These are phyloP conservation scores for Clonostachys byssicola DNA, from an alignment of 2,329 filamentous ascomycete species.

Conservation along the genomic window DNA sequence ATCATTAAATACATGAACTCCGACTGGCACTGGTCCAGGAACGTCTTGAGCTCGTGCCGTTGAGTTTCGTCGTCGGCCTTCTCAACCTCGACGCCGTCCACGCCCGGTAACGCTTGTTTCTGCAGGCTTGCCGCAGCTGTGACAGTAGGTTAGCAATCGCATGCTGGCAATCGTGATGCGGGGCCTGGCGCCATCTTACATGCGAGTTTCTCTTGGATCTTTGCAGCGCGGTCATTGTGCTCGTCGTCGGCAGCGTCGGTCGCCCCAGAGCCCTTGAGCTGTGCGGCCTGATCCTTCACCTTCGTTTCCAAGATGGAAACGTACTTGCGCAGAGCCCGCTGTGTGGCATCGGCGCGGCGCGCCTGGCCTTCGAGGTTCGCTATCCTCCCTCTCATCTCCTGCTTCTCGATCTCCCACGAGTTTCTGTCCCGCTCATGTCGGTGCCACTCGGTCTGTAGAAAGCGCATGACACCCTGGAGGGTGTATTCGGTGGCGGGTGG, in stretches of 20 bases:
- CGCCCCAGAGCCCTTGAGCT: constrained; percentile 50
- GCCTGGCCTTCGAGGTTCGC: constrained; percentile 88
- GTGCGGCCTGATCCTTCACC: constrained; percentile 75
- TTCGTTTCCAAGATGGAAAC: constrained; percentile 86
- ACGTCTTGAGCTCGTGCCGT: constrained; percentile 51
- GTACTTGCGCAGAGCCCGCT: constrained; percentile 87
- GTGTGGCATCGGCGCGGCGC: constrained; percentile 79
- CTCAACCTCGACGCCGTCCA: constrained; percentile 41
- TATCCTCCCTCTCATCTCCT: constrained; percentile 98
- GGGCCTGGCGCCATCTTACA: constrained; percentile 26
- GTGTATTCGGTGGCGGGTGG: constrained; percentile 60
- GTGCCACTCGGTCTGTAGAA: constrained; percentile 98
- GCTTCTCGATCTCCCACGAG: constrained; percentile 97
- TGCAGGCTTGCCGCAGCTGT: constrained; percentile 31
- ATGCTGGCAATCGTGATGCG: no score
- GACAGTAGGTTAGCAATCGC: neutral
- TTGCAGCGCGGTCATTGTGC: constrained; percentile 46
- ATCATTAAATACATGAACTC: constrained; percentile 68
- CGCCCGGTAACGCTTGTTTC: constrained; percentile 34
- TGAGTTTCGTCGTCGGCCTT: constrained; percentile 45
- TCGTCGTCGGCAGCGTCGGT: constrained; percentile 33
- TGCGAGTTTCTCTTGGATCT: constrained; percentile 53
- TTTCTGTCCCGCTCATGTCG: constrained; percentile 96
- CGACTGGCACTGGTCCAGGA: constrained; percentile 60
- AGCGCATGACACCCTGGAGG: constrained; percentile 87